phyloP scores from a whole-genome alignment of 1,139 yeast species.

The Taphrina pruni region DNA sequence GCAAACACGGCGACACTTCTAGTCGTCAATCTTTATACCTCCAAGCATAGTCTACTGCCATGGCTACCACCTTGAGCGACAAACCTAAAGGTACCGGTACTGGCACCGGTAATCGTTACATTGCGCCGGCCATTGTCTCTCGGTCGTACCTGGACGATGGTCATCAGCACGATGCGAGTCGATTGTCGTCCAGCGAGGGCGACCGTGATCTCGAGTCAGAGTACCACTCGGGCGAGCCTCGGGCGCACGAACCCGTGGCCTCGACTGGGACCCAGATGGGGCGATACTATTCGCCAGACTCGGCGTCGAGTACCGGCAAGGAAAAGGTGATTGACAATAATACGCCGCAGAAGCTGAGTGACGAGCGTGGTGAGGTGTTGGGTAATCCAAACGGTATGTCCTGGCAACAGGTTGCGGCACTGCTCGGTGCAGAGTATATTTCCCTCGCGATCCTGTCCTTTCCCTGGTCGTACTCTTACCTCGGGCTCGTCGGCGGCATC shows the following conservation, averaged over 20 bases:
- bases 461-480: conserved; percentile 64
- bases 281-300: conserved; percentile 27
- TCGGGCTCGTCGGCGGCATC: conserved; percentile 66
- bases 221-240: conserved; percentile 2
- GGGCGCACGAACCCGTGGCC: neutral
- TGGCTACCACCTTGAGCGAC: conserved; percentile 31
- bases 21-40: neutral
- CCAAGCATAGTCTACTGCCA: neutral
- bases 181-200: conserved; percentile 1
- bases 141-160: neutral
- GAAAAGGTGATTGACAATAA: conserved; percentile 31
- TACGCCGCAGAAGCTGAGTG: conserved; percentile 38
- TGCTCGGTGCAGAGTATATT: conserved; percentile 65
- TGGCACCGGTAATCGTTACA: conserved; percentile 10
- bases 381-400: conserved; percentile 47
- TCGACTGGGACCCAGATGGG: conserved; percentile 22
- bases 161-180: neutral
- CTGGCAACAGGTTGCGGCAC: conserved; percentile 65
- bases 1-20: conserved; percentile 2
- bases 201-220: conserved; percentile 11
- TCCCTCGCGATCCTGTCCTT: conserved; percentile 68
- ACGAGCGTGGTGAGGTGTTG: conserved; percentile 35
- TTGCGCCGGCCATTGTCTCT: conserved; percentile 11
- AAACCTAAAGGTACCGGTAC: conserved; percentile 20
- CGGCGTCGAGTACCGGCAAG: neutral